Evolutionary conservation across 2,329 filamentous ascomycete species (phyloP).

Genomic region (Truncatella angustata): DNA sequence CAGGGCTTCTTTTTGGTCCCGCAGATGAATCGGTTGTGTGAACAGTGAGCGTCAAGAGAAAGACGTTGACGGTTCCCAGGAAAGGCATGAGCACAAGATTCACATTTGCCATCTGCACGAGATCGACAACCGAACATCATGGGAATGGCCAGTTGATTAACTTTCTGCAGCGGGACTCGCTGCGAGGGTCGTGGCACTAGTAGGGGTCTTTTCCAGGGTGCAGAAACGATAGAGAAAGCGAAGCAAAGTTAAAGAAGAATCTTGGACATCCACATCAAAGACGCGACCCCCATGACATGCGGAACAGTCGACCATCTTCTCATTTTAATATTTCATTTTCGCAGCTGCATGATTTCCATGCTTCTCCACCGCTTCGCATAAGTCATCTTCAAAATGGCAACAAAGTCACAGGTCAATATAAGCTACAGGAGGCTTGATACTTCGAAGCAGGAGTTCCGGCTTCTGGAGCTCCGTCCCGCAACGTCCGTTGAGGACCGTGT

Average conservation of each 20-base stretch:
- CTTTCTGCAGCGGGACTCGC: no score
- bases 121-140: no score
- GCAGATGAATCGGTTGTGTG: no score
- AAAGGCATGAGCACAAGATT: no score
- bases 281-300: no score
- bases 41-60: no score
- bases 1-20: no score
- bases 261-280: no score
- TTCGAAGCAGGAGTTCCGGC: constrained; percentile 10
- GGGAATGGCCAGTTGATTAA: no score
- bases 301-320: background rate
- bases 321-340: background rate
- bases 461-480: constrained; percentile 10
- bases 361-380: background rate
- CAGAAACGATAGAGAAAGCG: background rate
- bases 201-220: background rate
- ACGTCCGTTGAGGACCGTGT: constrained; percentile 2
- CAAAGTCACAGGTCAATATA: background rate
- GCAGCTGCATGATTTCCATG: background rate
- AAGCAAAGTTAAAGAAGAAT: no score
- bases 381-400: background rate
- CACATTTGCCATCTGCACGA: no score
- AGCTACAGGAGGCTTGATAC: constrained; percentile 8
- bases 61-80: no score
- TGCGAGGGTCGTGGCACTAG: background rate